phyloP scores from a whole-genome alignment of 139 green algal genomes.

The Pseudopediastrum boryanum region DNA sequence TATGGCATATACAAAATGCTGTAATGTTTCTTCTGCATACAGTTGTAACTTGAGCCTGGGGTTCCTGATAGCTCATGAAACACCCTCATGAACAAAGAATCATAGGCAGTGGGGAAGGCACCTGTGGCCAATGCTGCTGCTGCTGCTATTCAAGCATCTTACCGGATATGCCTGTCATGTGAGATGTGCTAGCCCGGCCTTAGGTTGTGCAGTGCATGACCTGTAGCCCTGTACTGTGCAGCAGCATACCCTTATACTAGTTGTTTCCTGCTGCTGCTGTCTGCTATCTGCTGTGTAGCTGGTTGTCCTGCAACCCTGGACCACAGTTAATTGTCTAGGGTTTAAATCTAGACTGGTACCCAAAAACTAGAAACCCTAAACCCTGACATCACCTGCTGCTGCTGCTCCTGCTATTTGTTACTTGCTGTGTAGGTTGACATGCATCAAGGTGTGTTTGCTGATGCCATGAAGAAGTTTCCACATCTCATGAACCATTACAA shows the following conservation, averaged over 20 bases:
- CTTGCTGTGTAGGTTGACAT: slow-evolving; percentile 39
- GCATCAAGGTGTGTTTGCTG: slow-evolving; percentile 21
- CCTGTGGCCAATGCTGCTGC: slow-evolving; percentile 12
- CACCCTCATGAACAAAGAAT: neutral
- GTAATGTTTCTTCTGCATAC: no score
- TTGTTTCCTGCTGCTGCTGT: neutral
- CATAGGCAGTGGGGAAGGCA: neutral
- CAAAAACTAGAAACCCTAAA: no score
- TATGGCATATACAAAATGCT: no score
- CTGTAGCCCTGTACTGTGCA: neutral
- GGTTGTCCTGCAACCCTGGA: neutral
- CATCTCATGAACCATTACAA: slow-evolving; percentile 33
- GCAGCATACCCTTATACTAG: neutral
- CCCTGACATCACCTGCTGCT: neutral
- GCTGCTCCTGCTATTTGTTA: neutral
- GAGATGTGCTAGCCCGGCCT: no score
- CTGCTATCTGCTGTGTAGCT: neutral
- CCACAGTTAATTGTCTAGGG: neutral
- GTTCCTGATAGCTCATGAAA: no score
- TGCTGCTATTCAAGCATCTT: neutral
- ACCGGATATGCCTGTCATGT: neutral
- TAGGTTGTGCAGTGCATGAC: no score
- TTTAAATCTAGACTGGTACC: neutral
- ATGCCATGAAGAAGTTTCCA: slow-evolving; percentile 33
- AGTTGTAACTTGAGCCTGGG: no score